Percentiles rank a stretch among this genome's conserved stretches.
phyloP scores from a whole-genome alignment of 352 stramenopile species.

The Peronospora farinosa region DNA sequence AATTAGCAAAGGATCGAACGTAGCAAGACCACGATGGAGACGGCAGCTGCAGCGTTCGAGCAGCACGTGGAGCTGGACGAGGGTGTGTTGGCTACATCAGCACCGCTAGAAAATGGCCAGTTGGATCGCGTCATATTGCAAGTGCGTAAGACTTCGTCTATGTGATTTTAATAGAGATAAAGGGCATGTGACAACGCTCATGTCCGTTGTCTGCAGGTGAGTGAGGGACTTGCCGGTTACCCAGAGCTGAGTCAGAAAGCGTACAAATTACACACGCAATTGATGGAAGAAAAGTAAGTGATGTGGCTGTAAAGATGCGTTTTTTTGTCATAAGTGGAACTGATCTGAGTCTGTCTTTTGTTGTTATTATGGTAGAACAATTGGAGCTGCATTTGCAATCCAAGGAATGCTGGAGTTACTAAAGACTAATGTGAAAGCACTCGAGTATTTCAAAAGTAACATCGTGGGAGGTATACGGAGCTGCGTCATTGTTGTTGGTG shows the following conservation, averaged over 20 bases:
- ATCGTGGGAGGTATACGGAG: conserved; percentile 43
- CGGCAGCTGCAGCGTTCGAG: conserved; percentile 40
- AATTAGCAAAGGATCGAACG: too few relatives aligned
- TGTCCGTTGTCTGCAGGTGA: conserved; percentile 22
- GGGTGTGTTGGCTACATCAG: conserved; percentile 54
- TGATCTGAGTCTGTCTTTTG: not conserved
- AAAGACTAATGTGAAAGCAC: conserved; percentile 32
- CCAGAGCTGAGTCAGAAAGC: conserved; percentile 39
- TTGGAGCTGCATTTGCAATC: conserved; percentile 44
- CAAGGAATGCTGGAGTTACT: conserved; percentile 41
- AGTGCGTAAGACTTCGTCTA: conserved; percentile 11
- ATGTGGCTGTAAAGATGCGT: not conserved
- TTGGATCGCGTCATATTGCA: conserved; percentile 48
- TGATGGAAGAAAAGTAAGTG: conserved; percentile 53
- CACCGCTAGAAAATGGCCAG: conserved; percentile 37
- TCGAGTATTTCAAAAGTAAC: conserved; percentile 58
- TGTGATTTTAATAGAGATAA: not conserved
- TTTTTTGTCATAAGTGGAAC: not conserved
- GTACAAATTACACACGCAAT: conserved; percentile 37
- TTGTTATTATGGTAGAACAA: conserved; percentile 19
- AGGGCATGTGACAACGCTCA: not conserved
- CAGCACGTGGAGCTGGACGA: conserved; percentile 62
- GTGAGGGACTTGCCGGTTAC: conserved; percentile 34
- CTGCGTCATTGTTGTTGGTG: not conserved
- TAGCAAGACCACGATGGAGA: conserved; percentile 15